Evolutionary conservation across 208 protist genomes (phyloP), one percentile per base, ranked within the genome.

Genomic region (Acanthamoeba triangularis): DNA sequence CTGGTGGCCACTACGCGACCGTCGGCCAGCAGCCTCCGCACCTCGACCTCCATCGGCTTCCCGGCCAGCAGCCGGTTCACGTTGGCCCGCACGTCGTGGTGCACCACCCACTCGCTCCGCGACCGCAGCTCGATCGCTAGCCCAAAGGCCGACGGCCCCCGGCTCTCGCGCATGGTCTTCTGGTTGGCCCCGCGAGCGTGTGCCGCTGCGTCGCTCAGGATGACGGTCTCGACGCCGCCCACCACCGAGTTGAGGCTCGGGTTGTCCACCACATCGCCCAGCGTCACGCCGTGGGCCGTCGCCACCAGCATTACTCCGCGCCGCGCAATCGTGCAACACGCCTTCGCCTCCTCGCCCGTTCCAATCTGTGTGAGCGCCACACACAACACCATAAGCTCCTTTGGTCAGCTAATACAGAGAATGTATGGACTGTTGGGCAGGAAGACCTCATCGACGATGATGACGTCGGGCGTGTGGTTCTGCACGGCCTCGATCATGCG

Each of bases 391-490:
- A n/a, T 99, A n/a, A n/a, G n/a, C n/a, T 98, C 44, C 91, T 97
- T n/a, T n/a, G n/a, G n/a, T n/a, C 28, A 78, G 94, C 20, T 96
- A 98, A 49, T 23, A 56, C 7, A 35, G 49, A 88, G n/a, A n/a
- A n/a, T 20, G 16, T 3, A 20, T 23, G 25, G 1, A 47, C 13
- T 18, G 20, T 28, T 1, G 20, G n/a, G 72, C 20, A 6, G 3
- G n/a, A 44, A 3, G n/a, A 99, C 97, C 97, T 99, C 98, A 95
- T 99, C 99, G 56, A 99, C 98, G 65, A 99, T 96, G 93, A 99
- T 97, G 67, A 98, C 98, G 87, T 99, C 98, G 0, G 98, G 98
- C 2, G 97, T 98, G 97, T 99, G 99, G 95, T 99, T 99, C 95
- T 99, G 98, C 37, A 99, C 97, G 49, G 98, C 98, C 94, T 99